Evolutionary conservation across 768 basidiomycete species (phyloP), one percentile per base, ranked within the genome.

Genomic region (Psilocybe tampanensis): DNA sequence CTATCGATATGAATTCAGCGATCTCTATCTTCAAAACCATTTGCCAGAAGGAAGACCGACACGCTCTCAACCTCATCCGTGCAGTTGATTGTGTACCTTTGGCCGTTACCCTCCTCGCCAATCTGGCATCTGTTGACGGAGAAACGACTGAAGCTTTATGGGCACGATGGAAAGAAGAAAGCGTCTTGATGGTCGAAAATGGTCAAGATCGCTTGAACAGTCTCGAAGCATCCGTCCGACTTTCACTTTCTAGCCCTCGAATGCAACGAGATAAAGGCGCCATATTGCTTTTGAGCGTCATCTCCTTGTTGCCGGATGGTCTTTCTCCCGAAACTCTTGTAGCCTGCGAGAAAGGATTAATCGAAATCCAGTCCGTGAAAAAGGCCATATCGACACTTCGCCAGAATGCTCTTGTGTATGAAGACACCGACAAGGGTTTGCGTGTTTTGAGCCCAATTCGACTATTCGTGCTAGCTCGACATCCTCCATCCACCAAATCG

Each of bases 31-130:
- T 72, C 34, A 55, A 60, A 47, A 44, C 59, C 8, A 73, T 74
- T 22, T 64, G 63, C 3, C 45, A 62, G 6, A 61, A 68, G 24
- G 47, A 44, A 4, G 68, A 73, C 32, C 55, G 67, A 12, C 56
- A 65, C 54, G 63, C 60, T 1, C 43, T 56, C 15, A 61, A 61
- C 29, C 68, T 74, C 17, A 60, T 73, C 2, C 44, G 60, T 34
- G 68, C 70, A 0, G 66, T 73, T 19, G 72, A 73, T 47, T 65
- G 72, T 36, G 65, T 74, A 17, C 73, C 73, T 0, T 60, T 74
- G 13, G 73, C 73, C 1, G 68, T 74, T 18, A 72, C 69, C 3
- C 62, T 74, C 5, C 59, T 74, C 18, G 70, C 65, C 11, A 68
- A 70, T 43, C 60, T 74, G 2, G 71, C 71, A 24, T 59, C 68